Evolutionary conservation across 2,329 filamentous ascomycete species (phyloP), one percentile per base, ranked within the genome.

Genomic region (Microascus cirrosus): DNA sequence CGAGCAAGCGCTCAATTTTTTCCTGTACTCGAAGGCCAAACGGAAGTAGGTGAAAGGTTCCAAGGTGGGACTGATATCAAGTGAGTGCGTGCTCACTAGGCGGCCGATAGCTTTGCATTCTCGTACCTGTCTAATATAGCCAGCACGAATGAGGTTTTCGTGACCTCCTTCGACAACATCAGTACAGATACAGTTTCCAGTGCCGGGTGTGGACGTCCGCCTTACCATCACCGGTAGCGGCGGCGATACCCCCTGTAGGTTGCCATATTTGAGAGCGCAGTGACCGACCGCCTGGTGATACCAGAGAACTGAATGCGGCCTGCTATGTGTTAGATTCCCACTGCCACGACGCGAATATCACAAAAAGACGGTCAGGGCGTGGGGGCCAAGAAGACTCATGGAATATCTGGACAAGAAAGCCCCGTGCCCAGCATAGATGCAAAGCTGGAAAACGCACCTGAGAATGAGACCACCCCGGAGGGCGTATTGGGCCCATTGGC

Each of bases 21-120:
- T 90, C 82, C 66, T 96, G 91, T 0, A 97, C 90, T 32, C 90
- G 82, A 34, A 90, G 78, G 0, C 94, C 94, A 0, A 99, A 74
- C 0, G 94, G 94, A 1, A 99, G 78, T 67, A 96, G 79, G 66
- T 99, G 94, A 65, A 96, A 99, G 39, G 97, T 84, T 32, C 94
- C 94, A 8, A 92, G 84, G 68, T 96, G 88, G 22, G 90, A 86
- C 84, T 91, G 63, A 10, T 36, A 18, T 13, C 20, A 20, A 50
- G 20, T 50, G 45, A 50, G 45, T 20, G 20, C 45, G n/a, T 24
- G 22, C 22, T 50, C 13, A 5, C 13, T n/a, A 60, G 34, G 28
- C 20, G 25, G 48, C 35, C n/a, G 25, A 34, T n/a, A 22, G 36
- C 12, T 20, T 22, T 22, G 2, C 7, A 20, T 24, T 11, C n/a